Conservation (phyloP, 73 alveolate species). For the Stentor coeruleus region DNA sequence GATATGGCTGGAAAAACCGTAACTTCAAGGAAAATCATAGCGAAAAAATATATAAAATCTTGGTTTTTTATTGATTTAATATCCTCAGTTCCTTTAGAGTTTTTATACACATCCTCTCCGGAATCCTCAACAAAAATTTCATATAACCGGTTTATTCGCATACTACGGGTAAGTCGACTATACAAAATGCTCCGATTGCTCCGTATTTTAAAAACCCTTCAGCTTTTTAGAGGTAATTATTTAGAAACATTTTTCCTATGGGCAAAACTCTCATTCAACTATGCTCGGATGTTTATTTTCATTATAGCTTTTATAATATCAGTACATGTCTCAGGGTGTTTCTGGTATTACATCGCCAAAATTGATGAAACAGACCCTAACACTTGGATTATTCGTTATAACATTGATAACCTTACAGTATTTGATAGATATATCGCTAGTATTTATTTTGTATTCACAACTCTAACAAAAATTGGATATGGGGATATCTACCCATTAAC, state of each 20-base stretch:
- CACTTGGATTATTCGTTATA: slow-evolving; percentile 64
- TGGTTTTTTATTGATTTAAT: background rate
- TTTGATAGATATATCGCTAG: slow-evolving; percentile 34
- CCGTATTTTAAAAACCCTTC: background rate
- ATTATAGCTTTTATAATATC: background rate
- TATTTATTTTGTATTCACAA: slow-evolving; percentile 49
- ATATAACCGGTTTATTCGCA: background rate
- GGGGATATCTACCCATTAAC: slow-evolving; percentile 48
- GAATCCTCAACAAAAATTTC: background rate
- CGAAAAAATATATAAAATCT: background rate
- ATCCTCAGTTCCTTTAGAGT: background rate
- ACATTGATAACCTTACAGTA: slow-evolving; percentile 10
- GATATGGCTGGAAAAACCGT: background rate
- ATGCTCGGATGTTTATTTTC: slow-evolving; percentile 8
- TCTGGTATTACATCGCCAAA: background rate
- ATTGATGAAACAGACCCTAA: background rate
- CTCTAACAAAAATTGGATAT: slow-evolving; percentile 60
- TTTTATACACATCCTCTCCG: background rate
- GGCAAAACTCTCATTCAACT: background rate
- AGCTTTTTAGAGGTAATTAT: background rate
- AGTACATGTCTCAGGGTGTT: background rate
- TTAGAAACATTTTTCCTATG: background rate
- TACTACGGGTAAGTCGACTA: slow-evolving; percentile 3
- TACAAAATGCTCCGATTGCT: slow-evolving; percentile 23
- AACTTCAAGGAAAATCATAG: background rate